phyloP scores from a whole-genome alignment of 1,284 basidiomycete genomes.

The Tausonia pullulans region DNA sequence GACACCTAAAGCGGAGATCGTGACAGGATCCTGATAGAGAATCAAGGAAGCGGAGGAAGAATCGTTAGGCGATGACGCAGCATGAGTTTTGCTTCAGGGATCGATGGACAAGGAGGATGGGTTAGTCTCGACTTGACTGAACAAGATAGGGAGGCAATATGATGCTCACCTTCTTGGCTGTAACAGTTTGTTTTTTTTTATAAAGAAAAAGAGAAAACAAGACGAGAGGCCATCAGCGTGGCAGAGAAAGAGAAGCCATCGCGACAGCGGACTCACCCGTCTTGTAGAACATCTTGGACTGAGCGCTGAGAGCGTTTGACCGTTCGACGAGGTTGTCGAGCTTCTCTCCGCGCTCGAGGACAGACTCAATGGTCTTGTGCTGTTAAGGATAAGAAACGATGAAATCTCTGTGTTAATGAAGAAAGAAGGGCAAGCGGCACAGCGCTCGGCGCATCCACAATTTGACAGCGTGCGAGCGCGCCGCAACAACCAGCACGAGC shows the following conservation, averaged over 20 bases:
- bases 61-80: slow-evolving; percentile 42
- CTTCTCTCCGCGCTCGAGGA: slow-evolving; percentile 92
- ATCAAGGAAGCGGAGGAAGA: background rate
- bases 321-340: slow-evolving; percentile 94
- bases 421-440: too few species aligned
- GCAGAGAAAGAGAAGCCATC: slow-evolving; percentile 39
- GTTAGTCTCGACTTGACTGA: background rate
- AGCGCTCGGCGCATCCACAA: too few species aligned
- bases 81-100: slow-evolving; percentile 54
- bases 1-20: background rate
- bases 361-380: slow-evolving; percentile 99
- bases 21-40: background rate
- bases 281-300: slow-evolving; percentile 93
- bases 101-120: slow-evolving; percentile 10
- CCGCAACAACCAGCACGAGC: too few species aligned
- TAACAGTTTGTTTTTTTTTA: too few species aligned
- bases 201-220: background rate
- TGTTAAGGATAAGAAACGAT: slow-evolving; percentile 29
- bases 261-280: slow-evolving; percentile 58
- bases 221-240: background rate
- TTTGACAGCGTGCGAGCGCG: too few species aligned
- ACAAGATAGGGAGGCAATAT: background rate
- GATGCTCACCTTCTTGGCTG: background rate
- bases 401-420: background rate
- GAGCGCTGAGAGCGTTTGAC: slow-evolving; percentile 77